These are phyloP conservation scores for Escallonia rubra DNA, from an alignment of 129 eudicot species.

Conservation along the genomic window DNA sequence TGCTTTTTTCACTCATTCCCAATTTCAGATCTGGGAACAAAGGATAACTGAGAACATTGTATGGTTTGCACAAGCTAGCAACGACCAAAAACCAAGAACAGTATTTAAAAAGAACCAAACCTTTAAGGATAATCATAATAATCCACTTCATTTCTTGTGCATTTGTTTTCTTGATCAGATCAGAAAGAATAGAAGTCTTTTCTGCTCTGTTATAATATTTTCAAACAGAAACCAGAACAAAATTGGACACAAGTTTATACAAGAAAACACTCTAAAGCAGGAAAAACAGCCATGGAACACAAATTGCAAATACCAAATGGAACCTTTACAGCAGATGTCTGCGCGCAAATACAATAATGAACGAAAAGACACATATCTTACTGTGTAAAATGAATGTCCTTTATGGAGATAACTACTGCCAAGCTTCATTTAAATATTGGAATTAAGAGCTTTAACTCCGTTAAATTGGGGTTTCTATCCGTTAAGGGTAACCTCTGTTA, in stretches of 20 bases:
- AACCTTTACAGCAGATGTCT: no score
- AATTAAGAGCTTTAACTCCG: no score
- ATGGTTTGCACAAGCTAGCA: background rate
- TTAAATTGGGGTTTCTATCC: no score
- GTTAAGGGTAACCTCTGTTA: no score
- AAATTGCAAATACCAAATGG: no score
- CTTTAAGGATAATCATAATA: conserved; percentile 90
- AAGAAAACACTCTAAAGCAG: background rate
- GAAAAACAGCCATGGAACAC: background rate
- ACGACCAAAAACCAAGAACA: background rate
- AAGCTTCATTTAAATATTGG: no score
- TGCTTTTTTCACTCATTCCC: conserved; percentile 94
- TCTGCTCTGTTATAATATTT: conserved; percentile 49
- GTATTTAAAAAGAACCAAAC: conserved; percentile 22
- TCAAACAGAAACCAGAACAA: conserved; percentile 10
- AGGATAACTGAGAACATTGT: conserved; percentile 2
- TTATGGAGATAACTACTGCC: no score
- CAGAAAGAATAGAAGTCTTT: conserved; percentile 70
- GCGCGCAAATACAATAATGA: no score
- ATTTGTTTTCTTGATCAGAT: conserved; percentile 82
- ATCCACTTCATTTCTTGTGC: conserved; percentile 99
- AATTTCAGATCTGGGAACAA: conserved; percentile 69
- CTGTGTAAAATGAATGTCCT: no score
- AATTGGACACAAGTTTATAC: background rate
- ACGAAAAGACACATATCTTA: no score